A percentile compares a stretch with the other conserved stretches of the same genome.
These are phyloP conservation scores for Chlorencoelia australis DNA, from an alignment of 2,329 filamentous ascomycete genomes.

Conservation along the genomic window DNA sequence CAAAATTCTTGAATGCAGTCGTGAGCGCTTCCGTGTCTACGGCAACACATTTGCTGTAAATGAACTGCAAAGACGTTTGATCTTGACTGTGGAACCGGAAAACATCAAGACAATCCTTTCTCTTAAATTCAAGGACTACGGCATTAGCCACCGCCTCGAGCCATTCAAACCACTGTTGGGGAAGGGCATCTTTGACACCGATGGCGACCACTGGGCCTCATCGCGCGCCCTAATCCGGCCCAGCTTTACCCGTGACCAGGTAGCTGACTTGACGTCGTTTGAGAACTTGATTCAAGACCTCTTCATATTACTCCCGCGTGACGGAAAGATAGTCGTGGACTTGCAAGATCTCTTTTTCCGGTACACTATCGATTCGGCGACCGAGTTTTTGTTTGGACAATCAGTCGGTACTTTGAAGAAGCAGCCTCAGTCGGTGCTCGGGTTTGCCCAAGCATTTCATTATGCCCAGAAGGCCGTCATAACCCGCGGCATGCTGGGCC, in stretches of 20 bases:
- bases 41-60: slow-evolving; percentile 2
- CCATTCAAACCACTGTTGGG: slow-evolving; percentile 9
- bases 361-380: slow-evolving; percentile 26
- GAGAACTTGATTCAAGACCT: slow-evolving; percentile 42
- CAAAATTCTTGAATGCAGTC: not conserved
- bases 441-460: no score
- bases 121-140: slow-evolving; percentile 42
- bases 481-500: not conserved
- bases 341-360: slow-evolving; percentile 49
- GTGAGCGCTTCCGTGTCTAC: not conserved
- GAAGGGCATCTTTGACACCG: slow-evolving; percentile 7
- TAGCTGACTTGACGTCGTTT: slow-evolving; percentile 57
- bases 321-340: slow-evolving; percentile 36
- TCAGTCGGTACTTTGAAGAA: slow-evolving; percentile 30
- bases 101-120: slow-evolving; percentile 47
- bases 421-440: no score
- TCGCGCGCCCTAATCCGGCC: slow-evolving; percentile 37
- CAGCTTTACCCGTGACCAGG: slow-evolving; percentile 39
- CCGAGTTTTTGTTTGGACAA: slow-evolving; percentile 41
- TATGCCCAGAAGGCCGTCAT: not conserved
- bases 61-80: slow-evolving; percentile 23
- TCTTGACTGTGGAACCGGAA: slow-evolving; percentile 39
- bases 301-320: slow-evolving; percentile 2
- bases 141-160: slow-evolving; percentile 21
- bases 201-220: slow-evolving; percentile 7